These are phyloP conservation scores for Tuber borchii DNA, from an alignment of 495 filamentous ascomycete species.

Conservation along the genomic window DNA sequence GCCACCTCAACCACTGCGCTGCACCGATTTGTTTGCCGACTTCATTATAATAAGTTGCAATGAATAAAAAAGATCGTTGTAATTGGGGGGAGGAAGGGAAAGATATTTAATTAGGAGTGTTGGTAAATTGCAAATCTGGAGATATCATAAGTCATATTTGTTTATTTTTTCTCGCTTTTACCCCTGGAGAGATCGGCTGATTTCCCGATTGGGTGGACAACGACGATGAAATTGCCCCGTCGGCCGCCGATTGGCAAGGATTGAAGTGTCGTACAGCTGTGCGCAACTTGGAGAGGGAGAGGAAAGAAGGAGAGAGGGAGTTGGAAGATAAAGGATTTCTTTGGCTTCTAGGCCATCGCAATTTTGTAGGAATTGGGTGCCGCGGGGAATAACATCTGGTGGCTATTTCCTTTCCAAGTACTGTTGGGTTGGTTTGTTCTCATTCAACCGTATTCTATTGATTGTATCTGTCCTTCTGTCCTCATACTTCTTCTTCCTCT, in stretches of 20 bases:
- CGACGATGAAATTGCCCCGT: neutral
- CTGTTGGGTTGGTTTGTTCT: no score
- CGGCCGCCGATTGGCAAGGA: neutral
- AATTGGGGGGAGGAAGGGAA: neutral
- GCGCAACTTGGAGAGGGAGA: neutral
- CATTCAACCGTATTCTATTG: neutral
- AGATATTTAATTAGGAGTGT: neutral
- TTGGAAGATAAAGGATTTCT: neutral
- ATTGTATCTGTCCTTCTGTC: neutral
- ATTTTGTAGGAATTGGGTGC: neutral
- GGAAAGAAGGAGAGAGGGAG: neutral
- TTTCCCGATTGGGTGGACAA: neutral
- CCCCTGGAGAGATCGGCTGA: neutral
- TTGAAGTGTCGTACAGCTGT: neutral
- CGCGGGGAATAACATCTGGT: neutral
- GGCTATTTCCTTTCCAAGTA: neutral
- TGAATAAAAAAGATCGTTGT: no score
- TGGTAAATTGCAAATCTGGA: neutral
- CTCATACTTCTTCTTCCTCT: neutral
- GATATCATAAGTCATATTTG: neutral
- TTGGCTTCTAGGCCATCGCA: neutral
- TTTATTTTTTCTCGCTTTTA: neutral
- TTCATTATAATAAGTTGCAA: no score
- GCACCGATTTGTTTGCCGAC: no score
- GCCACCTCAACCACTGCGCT: no score